Evolutionary conservation across 257 asterid species (phyloP), one percentile per base, ranked within the genome.

Genomic region (Cynanchum wilfordii): DNA sequence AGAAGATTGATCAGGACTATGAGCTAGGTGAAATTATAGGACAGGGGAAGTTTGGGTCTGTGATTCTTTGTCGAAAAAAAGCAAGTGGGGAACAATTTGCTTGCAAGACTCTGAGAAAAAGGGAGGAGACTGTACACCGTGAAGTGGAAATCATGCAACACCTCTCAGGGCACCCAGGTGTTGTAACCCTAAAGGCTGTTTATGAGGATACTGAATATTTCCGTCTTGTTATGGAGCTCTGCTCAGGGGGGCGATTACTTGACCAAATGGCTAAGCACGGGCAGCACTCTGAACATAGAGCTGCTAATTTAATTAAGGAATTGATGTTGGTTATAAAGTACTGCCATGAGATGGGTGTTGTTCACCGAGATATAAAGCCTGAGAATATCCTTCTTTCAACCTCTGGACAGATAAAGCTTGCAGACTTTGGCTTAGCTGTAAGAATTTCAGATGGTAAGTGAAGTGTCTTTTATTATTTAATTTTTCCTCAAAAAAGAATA

Each of bases 131-230:
- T 80, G 96, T 92, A 27, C 97, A 92, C 64, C 85, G 96, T 17
- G 97, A 92, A 78, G 96, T 92, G 79, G 97, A 92, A 87, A 92
- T 92, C 80, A 92, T 92, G 97, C 97, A 92, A 83, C 97, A 92
- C 77, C 88, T 92, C 6, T 92, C 97, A 4, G 97, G 97, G 63
- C 93, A 92, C 79, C 96, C 87, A 0, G 93, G 97, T 52, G 86
- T 92, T 29, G 97, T 92, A 82, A 87, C 96, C 1, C 68, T 92
- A 68, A 87, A 88, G 75, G 89, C 96, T 3, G 97, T 92, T 55
- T 92, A 88, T 75, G 97, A 89, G 79, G 96, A 92, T 79, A 76
- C 78, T 58, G 96, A 92, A 56, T 88, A 86, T 52, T 92, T 91
- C 76, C 86, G 86, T 88, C 82, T 92, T 2, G 96, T 92, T 66